Conservation (phyloP, 148 eudicot genomes). For the Cornus kousa region DNA sequence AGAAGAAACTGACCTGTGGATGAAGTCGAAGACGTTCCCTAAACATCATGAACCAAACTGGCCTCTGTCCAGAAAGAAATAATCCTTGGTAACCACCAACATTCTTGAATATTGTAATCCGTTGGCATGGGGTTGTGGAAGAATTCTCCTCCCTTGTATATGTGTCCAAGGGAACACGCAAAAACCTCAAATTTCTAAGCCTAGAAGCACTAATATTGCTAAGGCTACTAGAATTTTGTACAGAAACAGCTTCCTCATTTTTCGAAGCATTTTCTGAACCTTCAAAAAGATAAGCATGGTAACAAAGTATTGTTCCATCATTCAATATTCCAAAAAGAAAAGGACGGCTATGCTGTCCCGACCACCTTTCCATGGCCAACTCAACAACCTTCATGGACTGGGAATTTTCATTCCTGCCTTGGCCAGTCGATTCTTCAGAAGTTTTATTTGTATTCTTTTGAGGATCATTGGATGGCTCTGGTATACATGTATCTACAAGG, state of each 20-base stretch:
- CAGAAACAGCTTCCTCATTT: constrained; percentile 47
- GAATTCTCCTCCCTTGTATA: constrained; percentile 74
- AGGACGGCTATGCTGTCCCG: constrained; percentile 74
- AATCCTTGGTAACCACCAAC: constrained; percentile 84
- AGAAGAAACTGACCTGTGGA: constrained; percentile 73
- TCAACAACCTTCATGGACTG: constrained; percentile 69
- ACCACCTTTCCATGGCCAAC: constrained; percentile 88
- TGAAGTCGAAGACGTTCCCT: constrained; percentile 91
- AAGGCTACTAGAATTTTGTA: constrained; percentile 31
- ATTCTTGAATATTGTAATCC: constrained; percentile 74
- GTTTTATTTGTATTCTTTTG: constrained; percentile 27
- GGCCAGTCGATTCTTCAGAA: constrained; percentile 40
- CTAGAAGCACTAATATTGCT: constrained; percentile 64
- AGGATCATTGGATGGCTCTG: constrained; percentile 40
- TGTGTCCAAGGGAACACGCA: constrained; percentile 70
- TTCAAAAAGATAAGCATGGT: constrained; percentile 85
- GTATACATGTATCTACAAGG: constrained; percentile 59
- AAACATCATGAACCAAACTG: constrained; percentile 92
- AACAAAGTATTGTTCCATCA: constrained; percentile 88
- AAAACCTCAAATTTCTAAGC: constrained; percentile 83
- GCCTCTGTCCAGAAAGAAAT: constrained; percentile 80
- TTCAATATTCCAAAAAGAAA: constrained; percentile 76
- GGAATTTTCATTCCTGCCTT: constrained; percentile 64
- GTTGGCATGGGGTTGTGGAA: constrained; percentile 44
- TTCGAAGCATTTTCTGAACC: constrained; percentile 61